Evolutionary conservation across 164 flowering plant species (phyloP).

Genomic region (Cinnamomum chago): DNA sequence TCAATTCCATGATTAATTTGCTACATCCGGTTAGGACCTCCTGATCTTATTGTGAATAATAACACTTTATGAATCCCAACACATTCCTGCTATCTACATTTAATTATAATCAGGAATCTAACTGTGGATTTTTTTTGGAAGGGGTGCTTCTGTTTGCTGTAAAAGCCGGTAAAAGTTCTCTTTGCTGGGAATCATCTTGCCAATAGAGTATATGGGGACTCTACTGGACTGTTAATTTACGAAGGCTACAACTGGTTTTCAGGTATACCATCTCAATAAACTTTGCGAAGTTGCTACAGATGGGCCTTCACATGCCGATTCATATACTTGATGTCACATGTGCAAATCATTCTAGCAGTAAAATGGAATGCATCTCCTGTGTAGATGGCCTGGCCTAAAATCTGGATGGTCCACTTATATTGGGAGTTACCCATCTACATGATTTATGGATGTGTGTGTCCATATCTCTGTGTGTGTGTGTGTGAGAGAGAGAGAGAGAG

Average conservation of each 20-base stretch:
- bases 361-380: too few relatives aligned
- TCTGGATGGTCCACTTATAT: too few relatives aligned
- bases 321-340: neutral
- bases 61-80: too few relatives aligned
- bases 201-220: slow-evolving; percentile 7
- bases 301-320: neutral
- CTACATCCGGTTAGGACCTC: neutral
- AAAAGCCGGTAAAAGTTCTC: slow-evolving; percentile 41
- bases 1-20: neutral
- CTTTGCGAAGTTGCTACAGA: too few relatives aligned
- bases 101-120: neutral
- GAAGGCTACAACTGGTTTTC: slow-evolving; percentile 40
- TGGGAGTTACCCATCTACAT: too few relatives aligned
- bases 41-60: too few relatives aligned
- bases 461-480: too few relatives aligned
- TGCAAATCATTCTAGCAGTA: too few relatives aligned
- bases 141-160: slow-evolving; percentile 51
- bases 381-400: too few relatives aligned
- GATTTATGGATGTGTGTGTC: too few relatives aligned
- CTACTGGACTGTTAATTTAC: slow-evolving; percentile 26
- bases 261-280: slow-evolving; percentile 19
- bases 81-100: neutral
- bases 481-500: too few relatives aligned
- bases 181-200: slow-evolving; percentile 54
- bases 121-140: slow-evolving; percentile 9